phyloP scores from a whole-genome alignment of 768 basidiomycete genomes.

The Cystobasidium onofrii region DNA sequence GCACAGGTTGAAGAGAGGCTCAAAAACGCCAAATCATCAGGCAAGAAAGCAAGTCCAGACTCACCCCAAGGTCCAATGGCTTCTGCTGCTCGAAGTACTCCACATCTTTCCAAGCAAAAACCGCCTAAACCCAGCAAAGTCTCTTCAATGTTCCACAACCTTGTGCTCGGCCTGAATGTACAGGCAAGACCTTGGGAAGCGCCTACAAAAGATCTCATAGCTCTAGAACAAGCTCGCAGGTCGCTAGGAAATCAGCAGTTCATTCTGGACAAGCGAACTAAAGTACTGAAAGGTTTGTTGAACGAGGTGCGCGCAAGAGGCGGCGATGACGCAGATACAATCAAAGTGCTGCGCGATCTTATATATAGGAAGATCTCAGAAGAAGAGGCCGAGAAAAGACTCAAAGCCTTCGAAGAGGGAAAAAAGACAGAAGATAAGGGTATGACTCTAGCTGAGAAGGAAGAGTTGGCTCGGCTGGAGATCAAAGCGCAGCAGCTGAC shows the following conservation, averaged over 20 bases:
- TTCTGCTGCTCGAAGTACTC: too few relatives aligned
- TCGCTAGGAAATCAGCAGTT: neutral
- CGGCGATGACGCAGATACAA: neutral
- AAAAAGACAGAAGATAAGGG: neutral
- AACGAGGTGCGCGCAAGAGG: neutral
- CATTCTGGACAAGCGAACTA: neutral
- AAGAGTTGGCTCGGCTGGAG: neutral
- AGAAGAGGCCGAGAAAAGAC: slow-evolving; percentile 5
- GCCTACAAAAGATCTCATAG: neutral
- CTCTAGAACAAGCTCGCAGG: neutral
- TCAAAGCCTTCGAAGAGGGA: neutral
- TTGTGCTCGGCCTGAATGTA: neutral
- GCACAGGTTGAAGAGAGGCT: neutral
- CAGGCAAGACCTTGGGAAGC: neutral
- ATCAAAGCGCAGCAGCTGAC: neutral
- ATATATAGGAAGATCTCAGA: slow-evolving; percentile 1
- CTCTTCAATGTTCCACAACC: neutral
- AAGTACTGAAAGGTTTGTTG: neutral
- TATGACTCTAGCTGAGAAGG: neutral
- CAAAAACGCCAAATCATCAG: neutral
- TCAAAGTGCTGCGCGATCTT: neutral
- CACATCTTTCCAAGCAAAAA: neutral
- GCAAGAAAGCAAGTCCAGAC: neutral
- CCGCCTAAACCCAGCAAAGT: neutral
- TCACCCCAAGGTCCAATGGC: too few relatives aligned